Percentiles rank a stretch among this genome's conserved stretches.
Conservation (phyloP, 352 stramenopile genomes). For the Phytopythium ostracodes region DNA sequence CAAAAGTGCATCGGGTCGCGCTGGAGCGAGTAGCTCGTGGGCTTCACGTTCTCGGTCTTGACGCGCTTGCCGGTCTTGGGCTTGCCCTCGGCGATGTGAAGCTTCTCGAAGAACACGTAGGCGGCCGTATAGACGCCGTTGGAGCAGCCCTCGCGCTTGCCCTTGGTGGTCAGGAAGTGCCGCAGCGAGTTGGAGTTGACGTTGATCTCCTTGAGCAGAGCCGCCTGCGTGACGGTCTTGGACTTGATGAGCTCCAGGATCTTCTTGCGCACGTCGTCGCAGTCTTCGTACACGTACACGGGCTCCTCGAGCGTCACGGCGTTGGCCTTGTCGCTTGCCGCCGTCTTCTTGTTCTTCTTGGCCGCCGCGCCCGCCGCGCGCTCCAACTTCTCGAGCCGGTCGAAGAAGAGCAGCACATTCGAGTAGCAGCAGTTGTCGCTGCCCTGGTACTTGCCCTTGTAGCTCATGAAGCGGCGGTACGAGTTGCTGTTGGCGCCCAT, state of each 20-base stretch:
- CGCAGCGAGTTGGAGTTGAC: conserved; percentile 49
- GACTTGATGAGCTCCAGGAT: conserved; percentile 32
- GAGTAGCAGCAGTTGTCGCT: conserved; percentile 40
- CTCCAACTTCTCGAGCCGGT: conserved; percentile 25
- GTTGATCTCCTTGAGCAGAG: conserved; percentile 29
- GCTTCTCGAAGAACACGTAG: conserved; percentile 60
- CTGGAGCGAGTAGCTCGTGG: neutral
- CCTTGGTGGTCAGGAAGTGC: conserved; percentile 39
- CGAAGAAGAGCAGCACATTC: conserved; percentile 35
- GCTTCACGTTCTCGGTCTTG: conserved; percentile 22
- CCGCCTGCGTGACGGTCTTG: conserved; percentile 35
- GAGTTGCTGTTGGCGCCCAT: conserved; percentile 49
- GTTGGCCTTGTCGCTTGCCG: conserved; percentile 15
- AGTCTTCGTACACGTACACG: conserved; percentile 52
- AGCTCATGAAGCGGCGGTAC: conserved; percentile 48
- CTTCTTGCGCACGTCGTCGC: conserved; percentile 48
- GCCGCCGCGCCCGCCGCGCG: conserved; percentile 1
- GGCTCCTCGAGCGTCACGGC: conserved; percentile 30
- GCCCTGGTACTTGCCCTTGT: conserved; percentile 36
- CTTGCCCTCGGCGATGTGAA: conserved; percentile 32
- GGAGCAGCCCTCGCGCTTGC: conserved; percentile 41
- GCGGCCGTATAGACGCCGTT: conserved; percentile 42
- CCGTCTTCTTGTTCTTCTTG: conserved; percentile 10
- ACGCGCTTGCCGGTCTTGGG: conserved; percentile 43
- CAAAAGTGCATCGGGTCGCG: neutral